These are phyloP conservation scores for Stachybotrys echinatus DNA, from an alignment of 2,329 filamentous ascomycete genomes.

Conservation along the genomic window DNA sequence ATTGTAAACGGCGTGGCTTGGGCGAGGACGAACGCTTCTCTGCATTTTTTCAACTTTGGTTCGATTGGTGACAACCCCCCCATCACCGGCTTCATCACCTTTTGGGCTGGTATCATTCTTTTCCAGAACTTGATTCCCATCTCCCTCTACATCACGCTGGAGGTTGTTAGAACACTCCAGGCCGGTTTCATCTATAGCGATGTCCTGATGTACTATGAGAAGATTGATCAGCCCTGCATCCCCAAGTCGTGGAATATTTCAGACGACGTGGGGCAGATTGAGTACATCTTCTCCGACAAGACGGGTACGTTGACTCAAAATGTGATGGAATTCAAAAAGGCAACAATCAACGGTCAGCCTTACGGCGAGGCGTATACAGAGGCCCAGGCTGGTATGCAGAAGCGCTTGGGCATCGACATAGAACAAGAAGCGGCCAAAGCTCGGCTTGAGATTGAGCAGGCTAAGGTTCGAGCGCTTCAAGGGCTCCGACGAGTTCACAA, in stretches of 20 bases:
- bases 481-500: constrained; percentile 72
- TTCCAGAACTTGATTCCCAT: constrained; percentile 99
- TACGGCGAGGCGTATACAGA: constrained; percentile 98
- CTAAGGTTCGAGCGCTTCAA: constrained; percentile 67
- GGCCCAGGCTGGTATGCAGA: constrained; percentile 93
- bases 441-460: constrained; percentile 71
- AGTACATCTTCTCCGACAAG: constrained; percentile 99
- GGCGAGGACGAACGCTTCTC: constrained; percentile 67
- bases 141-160: constrained; percentile 89
- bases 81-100: constrained; percentile 89
- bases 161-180: constrained; percentile 89
- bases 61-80: constrained; percentile 70
- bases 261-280: constrained; percentile 94
- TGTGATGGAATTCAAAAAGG: constrained; percentile 99
- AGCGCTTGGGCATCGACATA: constrained; percentile 80
- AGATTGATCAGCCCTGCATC: constrained; percentile 88
- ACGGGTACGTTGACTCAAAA: constrained; percentile 95
- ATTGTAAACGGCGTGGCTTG: constrained; percentile 82
- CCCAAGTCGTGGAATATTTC: constrained; percentile 99
- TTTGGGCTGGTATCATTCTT: constrained; percentile 89
- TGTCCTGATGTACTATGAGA: constrained; percentile 93
- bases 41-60: constrained; percentile 78
- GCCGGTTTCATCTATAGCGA: constrained; percentile 98
- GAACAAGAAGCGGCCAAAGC: constrained; percentile 72
- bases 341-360: constrained; percentile 88